These are phyloP conservation scores for Geosmithia putterillii DNA, from an alignment of 2,329 filamentous ascomycete species.

Conservation along the genomic window DNA sequence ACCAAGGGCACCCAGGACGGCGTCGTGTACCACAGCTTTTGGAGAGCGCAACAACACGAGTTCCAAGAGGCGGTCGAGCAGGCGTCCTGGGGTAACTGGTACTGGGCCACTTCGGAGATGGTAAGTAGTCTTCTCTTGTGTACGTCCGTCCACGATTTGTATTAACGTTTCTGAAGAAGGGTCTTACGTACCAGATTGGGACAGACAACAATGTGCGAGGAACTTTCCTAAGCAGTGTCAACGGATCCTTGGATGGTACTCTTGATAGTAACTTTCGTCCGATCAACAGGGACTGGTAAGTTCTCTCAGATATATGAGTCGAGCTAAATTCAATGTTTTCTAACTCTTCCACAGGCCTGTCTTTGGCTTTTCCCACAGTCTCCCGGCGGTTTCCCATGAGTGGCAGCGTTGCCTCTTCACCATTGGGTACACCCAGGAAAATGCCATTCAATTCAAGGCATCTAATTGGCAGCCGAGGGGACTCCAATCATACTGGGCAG, in stretches of 20 bases:
- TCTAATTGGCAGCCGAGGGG: conserved; percentile 39
- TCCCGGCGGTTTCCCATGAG: conserved; percentile 29
- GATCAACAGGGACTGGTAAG: conserved; percentile 16
- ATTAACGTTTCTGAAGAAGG: conserved; percentile 8
- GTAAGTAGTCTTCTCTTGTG: background rate
- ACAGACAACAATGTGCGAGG: conserved; percentile 52
- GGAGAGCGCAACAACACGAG: conserved; percentile 44
- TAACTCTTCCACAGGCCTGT: conserved; percentile 42
- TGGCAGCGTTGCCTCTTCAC: conserved; percentile 50
- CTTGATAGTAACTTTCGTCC: conserved; percentile 49
- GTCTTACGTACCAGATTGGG: conserved; percentile 58
- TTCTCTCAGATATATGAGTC: background rate
- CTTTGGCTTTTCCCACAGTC: conserved; percentile 61
- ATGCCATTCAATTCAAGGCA: conserved; percentile 62
- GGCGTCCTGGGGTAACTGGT: conserved; percentile 71
- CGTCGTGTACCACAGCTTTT: conserved; percentile 53
- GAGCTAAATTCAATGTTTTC: background rate
- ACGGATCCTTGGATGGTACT: conserved; percentile 49
- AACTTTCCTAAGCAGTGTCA: conserved; percentile 51
- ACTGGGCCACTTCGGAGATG: conserved; percentile 55
- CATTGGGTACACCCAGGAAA: conserved; percentile 64
- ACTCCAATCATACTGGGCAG: conserved; percentile 67
- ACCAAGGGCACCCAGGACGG: conserved; percentile 35
- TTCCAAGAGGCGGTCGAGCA: conserved; percentile 60
- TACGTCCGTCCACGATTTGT: background rate